These are phyloP conservation scores for Piper betle DNA, from an alignment of 164 flowering plant species.

Conservation along the genomic window DNA sequence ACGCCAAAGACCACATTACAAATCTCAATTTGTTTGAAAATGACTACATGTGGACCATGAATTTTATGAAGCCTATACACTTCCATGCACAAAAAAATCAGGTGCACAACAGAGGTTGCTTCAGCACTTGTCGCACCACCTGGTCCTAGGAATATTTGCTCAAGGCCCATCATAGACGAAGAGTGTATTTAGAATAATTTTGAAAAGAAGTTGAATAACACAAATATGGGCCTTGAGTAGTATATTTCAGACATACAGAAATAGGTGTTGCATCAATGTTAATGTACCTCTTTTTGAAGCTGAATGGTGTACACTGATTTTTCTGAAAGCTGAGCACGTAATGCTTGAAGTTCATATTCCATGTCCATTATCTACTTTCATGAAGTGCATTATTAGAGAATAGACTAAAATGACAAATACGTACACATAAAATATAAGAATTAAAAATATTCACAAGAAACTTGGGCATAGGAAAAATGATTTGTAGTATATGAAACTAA, in stretches of 20 bases:
- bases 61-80: background rate
- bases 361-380: constrained; percentile 78
- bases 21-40: constrained; percentile 10
- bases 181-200: too few species aligned
- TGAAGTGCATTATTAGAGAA: background rate
- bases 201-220: too few species aligned
- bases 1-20: constrained; percentile 1
- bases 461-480: background rate
- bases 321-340: constrained; percentile 76
- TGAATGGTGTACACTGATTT: constrained; percentile 59
- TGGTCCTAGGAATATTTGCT: too few species aligned
- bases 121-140: too few species aligned
- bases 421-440: too few species aligned
- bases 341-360: constrained; percentile 90
- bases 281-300: constrained; percentile 70
- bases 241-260: too few species aligned
- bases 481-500: too few species aligned
- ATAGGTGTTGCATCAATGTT: too few species aligned
- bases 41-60: background rate
- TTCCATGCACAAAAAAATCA: background rate
- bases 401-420: background rate
- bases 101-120: background rate
- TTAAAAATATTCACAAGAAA: too few species aligned
- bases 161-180: too few species aligned
- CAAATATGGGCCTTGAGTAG: too few species aligned